Evolutionary conservation across 331 rosid genomes (phyloP), one percentile per base, ranked within the genome.

Genomic region (Pyrus hybrid): DNA sequence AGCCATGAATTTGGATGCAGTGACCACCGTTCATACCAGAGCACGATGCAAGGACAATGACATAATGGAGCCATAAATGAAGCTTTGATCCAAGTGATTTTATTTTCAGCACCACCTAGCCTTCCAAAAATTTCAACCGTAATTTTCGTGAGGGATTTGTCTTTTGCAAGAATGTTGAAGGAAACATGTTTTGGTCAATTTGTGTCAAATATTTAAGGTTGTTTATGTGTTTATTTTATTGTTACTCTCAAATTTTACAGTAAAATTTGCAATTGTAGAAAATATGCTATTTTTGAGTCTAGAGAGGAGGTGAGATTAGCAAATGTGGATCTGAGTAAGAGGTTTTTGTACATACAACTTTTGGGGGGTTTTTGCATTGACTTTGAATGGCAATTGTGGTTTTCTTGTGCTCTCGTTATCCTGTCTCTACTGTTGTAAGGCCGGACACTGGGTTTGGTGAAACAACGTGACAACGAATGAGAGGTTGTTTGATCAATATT

Each of bases 201-300:
- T 26, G 68, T 64, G 79, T 80, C 70, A 70, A 84, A 80, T 74
- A 76, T 66, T 72, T 62, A 77, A 74, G 68, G 76, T 81, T 71
- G 73, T 64, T 65, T 80, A 8, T 79, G 7, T 20, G 33, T 58
- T 70, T 29, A 51, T 75, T 81, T 83, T 79, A 49, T 30, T 76
- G 54, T 76, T 80, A 28, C 62, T 56, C 80, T 63, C 77, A 49
- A 79, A 45, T 80, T 73, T 83, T 80, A 35, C 20, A 47, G 13
- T 61, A 62, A 25, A 58, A 76, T 73, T 30, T 78, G 67, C 74
- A 85, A 91, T 73, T 84, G 93, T 87, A 83, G 86, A 79, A 83
- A 86, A 70, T 76, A 53, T 45, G 43, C 18, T 53, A 26, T 33
- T 80, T 75, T 83, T 41, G 13, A 79, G 84, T 82, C 71, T 75